phyloP scores from a whole-genome alignment of 768 basidiomycete genomes.

The Rhodotorula diobovata region DNA sequence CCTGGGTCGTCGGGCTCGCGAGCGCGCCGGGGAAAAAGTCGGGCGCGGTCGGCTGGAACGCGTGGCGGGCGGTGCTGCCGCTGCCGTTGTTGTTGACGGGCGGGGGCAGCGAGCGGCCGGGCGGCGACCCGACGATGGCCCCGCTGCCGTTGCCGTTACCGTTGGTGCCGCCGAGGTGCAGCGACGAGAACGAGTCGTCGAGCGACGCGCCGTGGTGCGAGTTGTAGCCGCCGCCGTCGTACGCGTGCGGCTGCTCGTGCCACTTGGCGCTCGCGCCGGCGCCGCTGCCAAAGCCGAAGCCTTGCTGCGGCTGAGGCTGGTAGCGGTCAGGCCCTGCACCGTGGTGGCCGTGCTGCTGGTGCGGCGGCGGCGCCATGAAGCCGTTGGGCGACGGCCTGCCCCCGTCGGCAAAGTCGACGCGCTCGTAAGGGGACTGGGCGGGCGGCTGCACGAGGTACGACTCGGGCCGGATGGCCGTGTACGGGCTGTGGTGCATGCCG shows the following conservation, averaged over 20 bases:
- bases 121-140: not conserved
- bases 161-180: not conserved
- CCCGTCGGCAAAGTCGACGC: constrained; percentile 36
- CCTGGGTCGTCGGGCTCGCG: constrained; percentile 20
- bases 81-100: not conserved
- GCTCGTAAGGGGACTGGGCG: constrained; percentile 28
- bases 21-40: constrained; percentile 29
- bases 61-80: not conserved
- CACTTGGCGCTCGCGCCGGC: constrained; percentile 1
- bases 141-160: not conserved
- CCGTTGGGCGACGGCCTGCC: constrained; percentile 10
- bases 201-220: constrained; percentile 1
- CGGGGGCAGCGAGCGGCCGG: constrained; percentile 9
- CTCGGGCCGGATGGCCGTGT: constrained; percentile 30
- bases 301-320: constrained; percentile 1
- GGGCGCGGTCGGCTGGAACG: constrained; percentile 15
- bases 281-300: not conserved
- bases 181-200: not conserved
- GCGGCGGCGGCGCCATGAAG: not conserved
- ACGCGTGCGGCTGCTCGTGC: not conserved
- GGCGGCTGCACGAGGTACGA: constrained; percentile 32
- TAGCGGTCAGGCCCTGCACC: not conserved
- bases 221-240: not conserved
- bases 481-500: constrained; percentile 12
- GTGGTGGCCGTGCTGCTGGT: not conserved